These are phyloP conservation scores for Coprinellus aureogranulatus DNA, from an alignment of 768 basidiomycete species.

Conservation along the genomic window DNA sequence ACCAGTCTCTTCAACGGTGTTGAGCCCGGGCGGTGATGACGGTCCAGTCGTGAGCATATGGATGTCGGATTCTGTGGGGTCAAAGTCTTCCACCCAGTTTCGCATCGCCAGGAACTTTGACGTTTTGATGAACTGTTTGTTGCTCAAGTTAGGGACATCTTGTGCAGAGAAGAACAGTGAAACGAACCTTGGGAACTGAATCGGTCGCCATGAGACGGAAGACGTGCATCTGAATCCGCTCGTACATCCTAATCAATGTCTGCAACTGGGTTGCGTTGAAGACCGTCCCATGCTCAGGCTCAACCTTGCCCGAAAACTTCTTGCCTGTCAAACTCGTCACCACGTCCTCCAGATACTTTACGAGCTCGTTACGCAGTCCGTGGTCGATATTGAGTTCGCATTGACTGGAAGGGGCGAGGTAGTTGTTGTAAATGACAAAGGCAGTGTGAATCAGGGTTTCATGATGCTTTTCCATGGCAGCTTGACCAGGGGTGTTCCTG, in stretches of 20 bases:
- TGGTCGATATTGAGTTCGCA: constrained; percentile 99
- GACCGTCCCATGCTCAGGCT: constrained; percentile 73
- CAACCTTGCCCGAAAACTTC: constrained; percentile 74
- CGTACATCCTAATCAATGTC: constrained; percentile 89
- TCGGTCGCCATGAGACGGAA: constrained; percentile 98
- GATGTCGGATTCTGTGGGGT: constrained; percentile 61
- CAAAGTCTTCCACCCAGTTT: constrained; percentile 75
- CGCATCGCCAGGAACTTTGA: constrained; percentile 76
- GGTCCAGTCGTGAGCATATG: constrained; percentile 53
- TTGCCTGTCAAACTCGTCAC: constrained; percentile 77
- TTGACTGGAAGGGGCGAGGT: constrained; percentile 91
- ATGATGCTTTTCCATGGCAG: constrained; percentile 96
- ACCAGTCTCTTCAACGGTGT: constrained; percentile 67
- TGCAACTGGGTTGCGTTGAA: constrained; percentile 96
- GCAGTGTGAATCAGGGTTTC: constrained; percentile 92
- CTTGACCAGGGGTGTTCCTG: constrained; percentile 66
- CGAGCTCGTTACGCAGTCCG: constrained; percentile 89
- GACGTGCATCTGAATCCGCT: constrained; percentile 94
- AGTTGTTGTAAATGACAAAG: constrained; percentile 90
- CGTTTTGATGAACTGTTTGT: constrained; percentile 89
- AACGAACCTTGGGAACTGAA: constrained; percentile 88
- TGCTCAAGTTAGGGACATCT: constrained; percentile 7
- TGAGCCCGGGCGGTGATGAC: constrained; percentile 68
- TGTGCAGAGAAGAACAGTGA: neutral
- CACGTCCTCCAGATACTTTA: constrained; percentile 89